phyloP scores from a whole-genome alignment of 179 eudicot species.

The Drosera spatulata region DNA sequence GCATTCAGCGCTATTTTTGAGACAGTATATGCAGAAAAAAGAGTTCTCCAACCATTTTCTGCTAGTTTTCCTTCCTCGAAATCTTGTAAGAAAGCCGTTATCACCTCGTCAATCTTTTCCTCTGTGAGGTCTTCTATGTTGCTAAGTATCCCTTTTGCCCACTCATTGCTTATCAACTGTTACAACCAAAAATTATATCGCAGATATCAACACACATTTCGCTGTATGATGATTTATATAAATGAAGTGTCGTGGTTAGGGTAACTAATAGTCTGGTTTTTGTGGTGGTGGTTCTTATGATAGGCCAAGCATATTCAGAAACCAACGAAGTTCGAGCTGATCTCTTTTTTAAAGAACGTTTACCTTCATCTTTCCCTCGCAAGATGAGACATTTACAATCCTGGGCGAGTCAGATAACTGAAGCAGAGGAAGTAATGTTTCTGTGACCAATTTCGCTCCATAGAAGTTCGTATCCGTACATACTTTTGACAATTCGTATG shows the following conservation, averaged over 20 bases:
- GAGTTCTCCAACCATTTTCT: not conserved
- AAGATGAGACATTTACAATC: constrained; percentile 22
- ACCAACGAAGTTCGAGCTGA: too few species aligned
- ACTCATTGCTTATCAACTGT: not conserved
- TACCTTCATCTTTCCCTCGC: constrained; percentile 9
- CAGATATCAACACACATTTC: too few species aligned
- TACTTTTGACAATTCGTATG: constrained; percentile 17
- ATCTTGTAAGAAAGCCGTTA: not conserved
- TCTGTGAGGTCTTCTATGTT: constrained; percentile 1
- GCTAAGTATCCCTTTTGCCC: not conserved
- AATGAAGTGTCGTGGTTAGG: too few species aligned
- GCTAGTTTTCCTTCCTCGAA: not conserved
- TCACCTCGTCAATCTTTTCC: constrained; percentile 1
- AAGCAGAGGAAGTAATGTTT: constrained; percentile 24
- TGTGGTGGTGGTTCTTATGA: too few species aligned
- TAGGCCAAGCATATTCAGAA: too few species aligned
- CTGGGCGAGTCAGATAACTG: constrained; percentile 19
- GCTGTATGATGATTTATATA: too few species aligned
- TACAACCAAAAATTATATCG: too few species aligned
- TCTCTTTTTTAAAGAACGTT: too few species aligned
- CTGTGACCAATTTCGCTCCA: constrained; percentile 16
- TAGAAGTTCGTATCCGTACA: constrained; percentile 23
- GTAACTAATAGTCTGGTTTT: too few species aligned
- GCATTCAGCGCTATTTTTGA: not conserved
- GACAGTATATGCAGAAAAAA: not conserved